phyloP scores from a whole-genome alignment of 371 early-diverging fungal genomes.

The Mucor piriformis region DNA sequence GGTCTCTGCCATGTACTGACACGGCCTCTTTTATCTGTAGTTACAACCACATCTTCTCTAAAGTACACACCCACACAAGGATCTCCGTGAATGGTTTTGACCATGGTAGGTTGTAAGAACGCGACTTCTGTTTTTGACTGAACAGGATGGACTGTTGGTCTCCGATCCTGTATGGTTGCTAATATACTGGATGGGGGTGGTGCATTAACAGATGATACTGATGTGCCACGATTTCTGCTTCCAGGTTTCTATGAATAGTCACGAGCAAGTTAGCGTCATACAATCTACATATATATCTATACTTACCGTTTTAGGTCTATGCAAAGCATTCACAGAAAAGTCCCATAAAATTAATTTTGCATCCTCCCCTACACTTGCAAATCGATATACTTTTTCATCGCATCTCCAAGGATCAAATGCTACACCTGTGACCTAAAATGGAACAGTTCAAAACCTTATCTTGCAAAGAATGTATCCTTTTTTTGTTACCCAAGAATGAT shows the following conservation, averaged over 20 bases:
- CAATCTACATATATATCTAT: not conserved
- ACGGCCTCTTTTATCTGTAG: conserved; percentile 80
- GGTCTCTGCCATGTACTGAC: conserved; percentile 86
- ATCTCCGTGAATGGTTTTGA: conserved; percentile 73
- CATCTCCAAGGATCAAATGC: conserved; percentile 92
- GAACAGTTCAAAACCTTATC: not conserved
- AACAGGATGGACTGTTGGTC: conserved; percentile 59
- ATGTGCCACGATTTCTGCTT: conserved; percentile 39
- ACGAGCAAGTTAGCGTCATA: not conserved
- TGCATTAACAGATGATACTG: conserved; percentile 40
- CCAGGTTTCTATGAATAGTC: conserved; percentile 19
- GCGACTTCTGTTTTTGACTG: conserved; percentile 73
- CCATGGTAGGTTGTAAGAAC: conserved; percentile 79
- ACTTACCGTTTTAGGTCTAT: conserved; percentile 69
- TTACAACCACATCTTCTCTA: conserved; percentile 83
- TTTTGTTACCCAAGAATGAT: conserved; percentile 93
- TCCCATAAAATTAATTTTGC: conserved; percentile 89
- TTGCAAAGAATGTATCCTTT: not conserved
- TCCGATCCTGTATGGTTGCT: conserved; percentile 22
- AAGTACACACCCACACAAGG: conserved; percentile 77
- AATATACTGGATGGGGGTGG: conserved; percentile 32
- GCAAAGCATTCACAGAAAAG: conserved; percentile 80
- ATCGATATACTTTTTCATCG: conserved; percentile 81
- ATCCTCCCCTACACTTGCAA: conserved; percentile 93
- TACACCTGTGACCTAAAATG: conserved; percentile 67